Conservation (phyloP, 2,329 filamentous ascomycete species). For the Cytospora paraplurivora region DNA sequence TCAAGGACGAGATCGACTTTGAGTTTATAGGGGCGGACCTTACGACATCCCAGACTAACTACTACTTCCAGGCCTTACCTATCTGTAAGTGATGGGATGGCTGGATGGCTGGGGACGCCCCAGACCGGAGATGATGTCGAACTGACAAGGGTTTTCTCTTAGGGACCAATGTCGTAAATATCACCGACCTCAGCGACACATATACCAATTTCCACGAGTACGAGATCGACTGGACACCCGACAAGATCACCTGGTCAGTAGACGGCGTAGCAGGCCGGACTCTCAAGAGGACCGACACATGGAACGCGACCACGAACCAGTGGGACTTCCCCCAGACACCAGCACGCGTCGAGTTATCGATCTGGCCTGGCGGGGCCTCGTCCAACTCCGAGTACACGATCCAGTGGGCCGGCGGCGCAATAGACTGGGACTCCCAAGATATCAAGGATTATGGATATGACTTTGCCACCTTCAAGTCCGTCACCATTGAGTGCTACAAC, state of each 20-base stretch:
- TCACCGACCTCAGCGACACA: slow-evolving; percentile 65
- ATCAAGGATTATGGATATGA: slow-evolving; percentile 87
- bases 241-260: slow-evolving; percentile 82
- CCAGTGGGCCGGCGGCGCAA: slow-evolving; percentile 85
- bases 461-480: slow-evolving; percentile 75
- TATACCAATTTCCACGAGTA: slow-evolving; percentile 84
- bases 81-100: slow-evolving; percentile 66
- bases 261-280: slow-evolving; percentile 78
- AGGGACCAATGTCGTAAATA: slow-evolving; percentile 78
- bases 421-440: slow-evolving; percentile 82
- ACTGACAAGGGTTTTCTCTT: slow-evolving; percentile 14
- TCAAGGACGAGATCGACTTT: slow-evolving; percentile 98
- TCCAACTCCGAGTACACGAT: slow-evolving; percentile 83
- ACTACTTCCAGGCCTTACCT: slow-evolving; percentile 92
- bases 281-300: slow-evolving; percentile 76
- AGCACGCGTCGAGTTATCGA: slow-evolving; percentile 84
- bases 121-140: not conserved
- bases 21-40: slow-evolving; percentile 88
- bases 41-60: slow-evolving; percentile 84
- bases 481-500: slow-evolving; percentile 86
- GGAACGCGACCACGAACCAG: slow-evolving; percentile 78
- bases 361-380: slow-evolving; percentile 88
- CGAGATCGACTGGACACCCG: slow-evolving; percentile 89
- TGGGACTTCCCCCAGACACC: slow-evolving; percentile 93
- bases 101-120: not conserved